A percentile compares a stretch with the other conserved stretches of the same genome.
Evolutionary conservation across 208 protist genomes (phyloP).

Genomic region (Acanthamoeba castellanii): DNA sequence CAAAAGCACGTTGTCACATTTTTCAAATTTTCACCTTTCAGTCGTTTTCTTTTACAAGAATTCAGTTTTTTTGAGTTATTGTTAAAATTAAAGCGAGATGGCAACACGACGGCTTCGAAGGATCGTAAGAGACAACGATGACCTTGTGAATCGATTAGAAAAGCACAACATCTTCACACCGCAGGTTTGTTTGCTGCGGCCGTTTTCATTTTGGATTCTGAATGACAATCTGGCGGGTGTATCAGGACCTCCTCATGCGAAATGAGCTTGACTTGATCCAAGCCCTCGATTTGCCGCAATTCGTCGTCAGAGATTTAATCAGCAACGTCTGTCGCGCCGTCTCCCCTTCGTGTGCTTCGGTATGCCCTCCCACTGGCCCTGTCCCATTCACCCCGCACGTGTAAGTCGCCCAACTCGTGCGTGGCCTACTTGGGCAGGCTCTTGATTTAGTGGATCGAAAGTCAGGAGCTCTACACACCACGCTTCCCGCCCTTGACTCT

Average conservation of each 20-base stretch:
- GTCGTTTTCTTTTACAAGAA: too few relatives aligned
- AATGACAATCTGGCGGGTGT: neutral
- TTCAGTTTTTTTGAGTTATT: too few relatives aligned
- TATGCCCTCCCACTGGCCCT: neutral
- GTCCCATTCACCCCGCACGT: neutral
- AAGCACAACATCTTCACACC: constrained; percentile 30
- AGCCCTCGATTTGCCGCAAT: constrained; percentile 25
- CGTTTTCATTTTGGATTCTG: neutral
- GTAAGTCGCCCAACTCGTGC: neutral
- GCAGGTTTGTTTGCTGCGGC: neutral
- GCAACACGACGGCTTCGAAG: constrained; percentile 9
- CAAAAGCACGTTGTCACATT: too few relatives aligned
- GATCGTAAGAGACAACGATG: constrained; percentile 27
- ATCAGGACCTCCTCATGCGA: constrained; percentile 9
- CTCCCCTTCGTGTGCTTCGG: neutral
- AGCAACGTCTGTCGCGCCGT: neutral
- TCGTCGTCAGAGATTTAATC: constrained; percentile 34
- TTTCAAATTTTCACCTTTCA: too few relatives aligned
- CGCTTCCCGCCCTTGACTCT: neutral
- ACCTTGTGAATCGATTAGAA: neutral
- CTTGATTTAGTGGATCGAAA: neutral
- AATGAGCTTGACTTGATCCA: constrained; percentile 60
- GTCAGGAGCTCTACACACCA: constrained; percentile 1
- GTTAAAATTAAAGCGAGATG: neutral
- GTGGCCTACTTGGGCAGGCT: neutral